phyloP scores from a whole-genome alignment of 148 eudicot genomes.

The Cornus kousa region DNA sequence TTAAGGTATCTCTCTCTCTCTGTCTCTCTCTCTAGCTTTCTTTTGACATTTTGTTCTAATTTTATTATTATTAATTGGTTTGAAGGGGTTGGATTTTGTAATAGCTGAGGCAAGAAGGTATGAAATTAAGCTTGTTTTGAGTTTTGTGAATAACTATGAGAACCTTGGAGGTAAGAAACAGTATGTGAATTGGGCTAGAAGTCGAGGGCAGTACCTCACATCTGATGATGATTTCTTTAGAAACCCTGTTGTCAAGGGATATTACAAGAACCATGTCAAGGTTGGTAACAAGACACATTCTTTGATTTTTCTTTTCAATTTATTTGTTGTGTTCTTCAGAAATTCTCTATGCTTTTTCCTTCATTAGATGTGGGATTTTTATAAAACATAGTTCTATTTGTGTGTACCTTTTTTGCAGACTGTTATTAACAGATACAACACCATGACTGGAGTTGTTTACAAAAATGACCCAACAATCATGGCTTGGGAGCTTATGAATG shows the following conservation, averaged over 20 bases:
- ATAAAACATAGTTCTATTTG: neutral
- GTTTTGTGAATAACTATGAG: conserved; percentile 84
- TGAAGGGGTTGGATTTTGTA: conserved; percentile 93
- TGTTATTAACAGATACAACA: conserved; percentile 71
- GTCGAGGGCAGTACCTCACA: conserved; percentile 57
- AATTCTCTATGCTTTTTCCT: neutral
- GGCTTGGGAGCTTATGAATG: conserved; percentile 99
- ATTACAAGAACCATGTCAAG: conserved; percentile 82
- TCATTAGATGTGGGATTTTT: neutral
- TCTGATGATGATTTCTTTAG: conserved; percentile 90
- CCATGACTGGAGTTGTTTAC: conserved; percentile 65
- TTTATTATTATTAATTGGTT: neutral
- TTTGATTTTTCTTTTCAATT: neutral
- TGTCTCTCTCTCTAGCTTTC: neutral
- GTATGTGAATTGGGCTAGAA: conserved; percentile 93
- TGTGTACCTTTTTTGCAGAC: conserved; percentile 46
- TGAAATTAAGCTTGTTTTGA: conserved; percentile 74
- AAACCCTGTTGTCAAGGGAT: conserved; percentile 66
- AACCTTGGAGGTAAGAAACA: conserved; percentile 87
- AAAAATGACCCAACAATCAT: conserved; percentile 95
- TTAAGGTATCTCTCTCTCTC: conserved; percentile 46
- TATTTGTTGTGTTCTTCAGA: neutral
- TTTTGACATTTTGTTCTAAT: neutral
- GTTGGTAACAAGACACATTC: conserved; percentile 21
- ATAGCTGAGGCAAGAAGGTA: conserved; percentile 83